Base-by-base conservation (phyloP, 768 basidiomycete genomes). In the Crepidotus variabilis region DNA sequence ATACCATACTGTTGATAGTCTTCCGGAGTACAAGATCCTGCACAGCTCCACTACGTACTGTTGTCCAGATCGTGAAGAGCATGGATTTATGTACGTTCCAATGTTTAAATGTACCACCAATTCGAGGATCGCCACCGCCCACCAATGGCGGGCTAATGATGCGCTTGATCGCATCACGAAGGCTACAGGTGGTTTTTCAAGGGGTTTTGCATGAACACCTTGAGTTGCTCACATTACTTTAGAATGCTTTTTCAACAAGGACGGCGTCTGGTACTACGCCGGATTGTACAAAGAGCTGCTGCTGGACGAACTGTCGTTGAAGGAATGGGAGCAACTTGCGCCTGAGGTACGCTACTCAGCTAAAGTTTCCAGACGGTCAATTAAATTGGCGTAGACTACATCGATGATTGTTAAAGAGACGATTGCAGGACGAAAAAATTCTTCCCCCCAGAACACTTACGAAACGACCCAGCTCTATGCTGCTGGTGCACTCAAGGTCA, bases 221-320 rank as follows among this genome's bases (percentile, higher is more conserved):
- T 22, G 16, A 33, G 21, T 45, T 16, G 36, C 50, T 18, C 16
- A 53, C 47, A 9, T 28, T 23, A 24, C 21, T 56, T 1, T 50
- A 90, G 90, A 92, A 65, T 92, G 88, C 60, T 92, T 92, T 69
- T 92, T 84, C 62, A 87, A 85, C 69, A 90, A 85, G 67, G 87
- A 90, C 54, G 87, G 86, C 7, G 81, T 82, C 57, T 92, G 88
- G 87, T 92, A 91, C 66, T 92, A 92, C 58, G 89, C 90, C 11
- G 90, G 90, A n/a, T 77, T 82, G 2, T 92, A 92, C 70, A 82
- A 78, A 53, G 80, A 80, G 1, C 83, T 92, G 65, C 72, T 76
- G 52, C 76, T 92, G 50, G 84, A 83, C 23, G 82, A 88, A 55
- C 72, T 92, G 13, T 82, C 83, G 0, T 70, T 75, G 7, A 82